These are phyloP conservation scores for Tuber indicum DNA, from an alignment of 495 filamentous ascomycete species.

Conservation along the genomic window DNA sequence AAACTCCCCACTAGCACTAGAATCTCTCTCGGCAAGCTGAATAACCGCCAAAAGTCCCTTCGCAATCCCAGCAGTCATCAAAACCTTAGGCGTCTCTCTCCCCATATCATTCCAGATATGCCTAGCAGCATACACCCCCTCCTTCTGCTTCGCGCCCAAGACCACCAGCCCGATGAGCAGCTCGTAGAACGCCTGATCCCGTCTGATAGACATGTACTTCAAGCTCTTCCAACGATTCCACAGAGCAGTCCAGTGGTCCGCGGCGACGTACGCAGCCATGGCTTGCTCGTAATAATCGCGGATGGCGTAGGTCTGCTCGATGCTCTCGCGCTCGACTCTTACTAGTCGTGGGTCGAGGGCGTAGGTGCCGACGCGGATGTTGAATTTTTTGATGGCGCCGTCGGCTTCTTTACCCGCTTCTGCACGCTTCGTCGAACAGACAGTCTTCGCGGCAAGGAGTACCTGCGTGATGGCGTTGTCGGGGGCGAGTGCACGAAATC, in stretches of 20 bases:
- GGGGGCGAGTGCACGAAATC: conserved; percentile 20
- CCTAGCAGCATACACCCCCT: conserved; percentile 50
- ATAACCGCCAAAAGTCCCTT: conserved; percentile 27
- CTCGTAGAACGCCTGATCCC: conserved; percentile 54
- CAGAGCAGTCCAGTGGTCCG: conserved; percentile 51
- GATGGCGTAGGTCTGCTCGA: conserved; percentile 45
- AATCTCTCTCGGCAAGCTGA: conserved; percentile 28
- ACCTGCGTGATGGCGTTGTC: neutral
- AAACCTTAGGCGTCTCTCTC: conserved; percentile 52
- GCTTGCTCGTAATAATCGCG: conserved; percentile 49
- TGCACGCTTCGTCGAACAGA: conserved; percentile 6
- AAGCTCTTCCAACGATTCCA: conserved; percentile 58
- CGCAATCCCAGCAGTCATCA: conserved; percentile 45
- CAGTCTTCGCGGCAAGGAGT: conserved; percentile 5
- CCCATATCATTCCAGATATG: conserved; percentile 54
- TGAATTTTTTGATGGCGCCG: conserved; percentile 10
- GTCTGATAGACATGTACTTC: conserved; percentile 47
- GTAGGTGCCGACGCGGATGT: conserved; percentile 20
- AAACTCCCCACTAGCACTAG: conserved; percentile 6
- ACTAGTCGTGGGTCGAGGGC: conserved; percentile 30
- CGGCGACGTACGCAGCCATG: conserved; percentile 45
- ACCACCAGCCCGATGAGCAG: conserved; percentile 52
- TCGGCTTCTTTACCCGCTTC: conserved; percentile 8
- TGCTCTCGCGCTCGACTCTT: conserved; percentile 40
- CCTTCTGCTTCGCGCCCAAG: conserved; percentile 45